Percentiles rank a stretch among this genome's conserved stretches.
Conservation (phyloP, 495 filamentous ascomycete species). For the Talaromyces stipitatus region DNA sequence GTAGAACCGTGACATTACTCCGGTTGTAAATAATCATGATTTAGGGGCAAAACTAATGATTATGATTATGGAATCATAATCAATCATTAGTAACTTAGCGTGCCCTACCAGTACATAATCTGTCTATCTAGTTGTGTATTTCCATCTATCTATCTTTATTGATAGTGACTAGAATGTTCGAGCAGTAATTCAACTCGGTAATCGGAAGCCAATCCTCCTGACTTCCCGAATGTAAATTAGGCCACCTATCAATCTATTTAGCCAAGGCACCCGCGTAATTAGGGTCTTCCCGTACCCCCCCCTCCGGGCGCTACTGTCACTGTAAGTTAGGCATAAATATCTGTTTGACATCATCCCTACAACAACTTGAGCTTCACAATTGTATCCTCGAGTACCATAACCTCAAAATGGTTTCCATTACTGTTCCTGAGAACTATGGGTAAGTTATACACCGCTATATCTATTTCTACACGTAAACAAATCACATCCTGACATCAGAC, state of each 20-base stretch:
- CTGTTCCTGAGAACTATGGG: slow-evolving; percentile 44
- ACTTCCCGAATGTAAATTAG: not conserved
- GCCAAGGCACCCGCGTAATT: not conserved
- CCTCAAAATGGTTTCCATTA: slow-evolving; percentile 31
- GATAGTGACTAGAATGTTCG: not conserved
- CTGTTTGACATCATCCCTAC: not conserved
- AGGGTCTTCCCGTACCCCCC: not conserved
- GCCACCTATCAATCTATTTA: not conserved
- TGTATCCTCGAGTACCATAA: not conserved
- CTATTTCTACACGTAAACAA: too few relatives aligned
- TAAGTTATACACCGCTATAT: too few relatives aligned
- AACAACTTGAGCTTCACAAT: not conserved
- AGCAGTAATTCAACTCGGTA: too few relatives aligned
- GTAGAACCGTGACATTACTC: too few relatives aligned
- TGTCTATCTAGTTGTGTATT: too few relatives aligned
- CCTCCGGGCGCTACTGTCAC: not conserved
- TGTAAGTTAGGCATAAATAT: not conserved
- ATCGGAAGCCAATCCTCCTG: too few relatives aligned
- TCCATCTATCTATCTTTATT: too few relatives aligned
- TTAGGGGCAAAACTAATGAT: too few relatives aligned
- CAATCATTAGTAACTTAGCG: too few relatives aligned
- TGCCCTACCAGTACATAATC: too few relatives aligned
- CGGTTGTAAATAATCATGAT: too few relatives aligned
- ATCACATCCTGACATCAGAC: not conserved
- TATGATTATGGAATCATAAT: too few relatives aligned